phyloP scores from a whole-genome alignment of 768 basidiomycete genomes.

The Mycena alexandri region DNA sequence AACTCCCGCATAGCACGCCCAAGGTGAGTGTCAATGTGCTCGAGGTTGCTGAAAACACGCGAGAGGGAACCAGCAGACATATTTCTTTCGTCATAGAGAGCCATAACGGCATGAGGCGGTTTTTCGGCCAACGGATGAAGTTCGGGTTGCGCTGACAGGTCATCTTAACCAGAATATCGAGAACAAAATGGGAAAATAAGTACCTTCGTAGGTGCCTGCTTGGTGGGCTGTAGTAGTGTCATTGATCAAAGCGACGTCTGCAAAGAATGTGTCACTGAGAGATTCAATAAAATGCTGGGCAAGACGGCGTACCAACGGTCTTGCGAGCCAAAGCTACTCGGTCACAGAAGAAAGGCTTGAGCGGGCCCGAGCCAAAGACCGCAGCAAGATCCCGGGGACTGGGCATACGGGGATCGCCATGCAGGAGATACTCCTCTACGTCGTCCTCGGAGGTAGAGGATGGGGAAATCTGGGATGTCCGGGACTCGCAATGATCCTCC shows the following conservation, averaged over 20 bases:
- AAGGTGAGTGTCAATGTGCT: slow-evolving; percentile 3
- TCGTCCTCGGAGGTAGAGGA: not conserved
- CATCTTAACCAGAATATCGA: too few relatives aligned
- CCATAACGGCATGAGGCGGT: not conserved
- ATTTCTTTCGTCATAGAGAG: not conserved
- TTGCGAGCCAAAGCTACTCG: not conserved
- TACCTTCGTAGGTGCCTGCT: too few relatives aligned
- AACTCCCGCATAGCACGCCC: not conserved
- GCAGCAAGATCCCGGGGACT: not conserved
- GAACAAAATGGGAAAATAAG: too few relatives aligned
- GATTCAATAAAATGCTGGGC: too few relatives aligned
- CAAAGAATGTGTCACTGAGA: not conserved
- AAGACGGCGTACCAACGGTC: not conserved
- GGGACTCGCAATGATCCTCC: not conserved
- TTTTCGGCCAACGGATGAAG: not conserved
- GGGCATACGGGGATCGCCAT: not conserved
- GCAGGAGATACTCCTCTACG: not conserved
- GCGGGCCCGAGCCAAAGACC: not conserved
- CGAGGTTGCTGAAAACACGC: not conserved
- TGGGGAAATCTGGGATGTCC: too few relatives aligned
- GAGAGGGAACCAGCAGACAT: not conserved
- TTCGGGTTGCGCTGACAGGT: not conserved
- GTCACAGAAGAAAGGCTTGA: not conserved
- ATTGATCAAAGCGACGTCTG: not conserved
- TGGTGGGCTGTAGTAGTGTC: not conserved